Conservation (phyloP, 1,139 yeast species). For the Tardiomyces digboiensis region DNA sequence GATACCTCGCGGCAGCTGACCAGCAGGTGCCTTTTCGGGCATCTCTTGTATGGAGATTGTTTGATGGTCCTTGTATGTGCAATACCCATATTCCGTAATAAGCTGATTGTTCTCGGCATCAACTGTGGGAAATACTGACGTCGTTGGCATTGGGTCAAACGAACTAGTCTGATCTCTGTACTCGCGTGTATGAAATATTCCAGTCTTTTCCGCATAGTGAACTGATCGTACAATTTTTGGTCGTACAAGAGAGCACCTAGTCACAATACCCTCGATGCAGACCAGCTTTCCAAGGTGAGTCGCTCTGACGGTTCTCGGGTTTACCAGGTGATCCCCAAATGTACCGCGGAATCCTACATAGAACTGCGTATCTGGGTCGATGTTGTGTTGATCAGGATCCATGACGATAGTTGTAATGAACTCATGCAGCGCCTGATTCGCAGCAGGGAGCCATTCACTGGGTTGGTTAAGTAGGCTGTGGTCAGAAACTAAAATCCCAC, state of each 20-base stretch:
- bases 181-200: slow-evolving; percentile 81
- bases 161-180: slow-evolving; percentile 92
- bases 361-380: slow-evolving; percentile 57
- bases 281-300: slow-evolving; percentile 70
- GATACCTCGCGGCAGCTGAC: slow-evolving; percentile 89
- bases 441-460: slow-evolving; percentile 81
- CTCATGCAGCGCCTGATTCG: slow-evolving; percentile 79
- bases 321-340: slow-evolving; percentile 79
- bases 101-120: slow-evolving; percentile 87
- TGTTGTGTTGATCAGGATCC: slow-evolving; percentile 29
- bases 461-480: slow-evolving; percentile 52
- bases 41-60: slow-evolving; percentile 90
- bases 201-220: slow-evolving; percentile 83
- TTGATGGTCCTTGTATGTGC: slow-evolving; percentile 92
- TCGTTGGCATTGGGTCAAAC: slow-evolving; percentile 73
- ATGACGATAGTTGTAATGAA: slow-evolving; percentile 55
- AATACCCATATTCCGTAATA: slow-evolving; percentile 86
- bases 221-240: slow-evolving; percentile 91
- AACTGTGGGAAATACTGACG: slow-evolving; percentile 89
- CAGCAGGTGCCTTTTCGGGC: slow-evolving; percentile 99
- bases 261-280: slow-evolving; percentile 91
- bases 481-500: neutral
- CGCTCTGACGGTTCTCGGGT: slow-evolving; percentile 83
- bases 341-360: slow-evolving; percentile 85
- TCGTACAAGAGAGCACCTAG: slow-evolving; percentile 85